Conservation (phyloP, 2,329 filamentous ascomycete species). For the Aspergillus sp. region DNA sequence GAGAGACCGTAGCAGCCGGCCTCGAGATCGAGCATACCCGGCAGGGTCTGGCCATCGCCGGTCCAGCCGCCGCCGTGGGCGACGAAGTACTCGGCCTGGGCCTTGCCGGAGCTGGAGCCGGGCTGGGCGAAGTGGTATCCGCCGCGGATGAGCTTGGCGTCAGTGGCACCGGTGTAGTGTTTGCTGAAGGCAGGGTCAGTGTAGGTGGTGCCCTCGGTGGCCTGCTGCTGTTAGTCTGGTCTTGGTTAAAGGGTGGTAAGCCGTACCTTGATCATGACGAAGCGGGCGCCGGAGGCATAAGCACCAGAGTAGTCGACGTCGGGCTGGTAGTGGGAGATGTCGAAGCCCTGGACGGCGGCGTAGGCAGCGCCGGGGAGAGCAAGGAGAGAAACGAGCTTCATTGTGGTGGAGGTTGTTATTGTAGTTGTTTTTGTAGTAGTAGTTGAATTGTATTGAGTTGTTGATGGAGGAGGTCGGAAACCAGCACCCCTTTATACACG, state of each 20-base stretch:
- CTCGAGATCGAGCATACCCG: conserved; percentile 59
- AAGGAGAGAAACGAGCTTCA: conserved; percentile 23
- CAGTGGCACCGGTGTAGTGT: conserved; percentile 53
- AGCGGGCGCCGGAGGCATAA: conserved; percentile 30
- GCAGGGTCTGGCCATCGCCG: conserved; percentile 54
- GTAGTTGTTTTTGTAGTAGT: background rate
- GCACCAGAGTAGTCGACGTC: conserved; percentile 29
- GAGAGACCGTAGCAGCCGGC: conserved; percentile 50
- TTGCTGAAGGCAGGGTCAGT: conserved; percentile 46
- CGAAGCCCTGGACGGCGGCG: conserved; percentile 32
- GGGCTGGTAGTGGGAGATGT: conserved; percentile 33
- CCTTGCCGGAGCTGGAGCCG: conserved; percentile 42
- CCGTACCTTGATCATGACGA: conserved; percentile 36
- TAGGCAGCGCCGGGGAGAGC: conserved; percentile 18
- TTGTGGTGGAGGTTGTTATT: background rate
- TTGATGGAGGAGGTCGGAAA: background rate
- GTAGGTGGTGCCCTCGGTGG: conserved; percentile 52
- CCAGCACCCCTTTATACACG: background rate
- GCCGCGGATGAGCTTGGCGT: conserved; percentile 54
- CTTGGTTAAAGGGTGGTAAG: background rate
- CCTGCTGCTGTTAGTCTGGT: conserved; percentile 31
- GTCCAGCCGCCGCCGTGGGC: conserved; percentile 55
- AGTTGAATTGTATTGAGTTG: background rate
- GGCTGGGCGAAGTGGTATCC: conserved; percentile 58
- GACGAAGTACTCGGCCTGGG: conserved; percentile 54